Evolutionary conservation across 1,139 yeast species (phyloP), one percentile per base, ranked within the genome.

Genomic region (Suhomyces guaymorum): DNA sequence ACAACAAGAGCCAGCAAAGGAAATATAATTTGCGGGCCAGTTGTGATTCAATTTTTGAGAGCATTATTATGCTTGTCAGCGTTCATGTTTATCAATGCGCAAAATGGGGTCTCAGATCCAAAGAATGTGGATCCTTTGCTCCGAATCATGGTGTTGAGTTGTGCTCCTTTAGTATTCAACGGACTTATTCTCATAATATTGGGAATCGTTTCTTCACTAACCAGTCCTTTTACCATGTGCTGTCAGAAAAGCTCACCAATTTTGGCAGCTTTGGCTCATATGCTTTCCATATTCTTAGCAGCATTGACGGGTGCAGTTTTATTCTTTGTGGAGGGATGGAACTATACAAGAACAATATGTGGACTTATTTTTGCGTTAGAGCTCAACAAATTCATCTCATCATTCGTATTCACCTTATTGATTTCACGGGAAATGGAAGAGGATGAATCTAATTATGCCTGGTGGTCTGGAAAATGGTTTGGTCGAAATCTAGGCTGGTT

Each of bases 391-490:
- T 51, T 74, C 5, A n/a, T 82, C 1, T 70, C 76, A 15, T 51
- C 47, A 21, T 26, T 51, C 38, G 72, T 78, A 27, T 44, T 71
- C 1, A 44, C 75, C 1, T 64, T 77, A 9, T 12, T 23, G 4
- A 47, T 75, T 4, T 70, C 90, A 1, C 66, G 82, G 39, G 95
- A 87, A 50, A 61, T 75, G 41, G 70, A 67, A 27, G 75, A 71
- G 40, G 80, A 76, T 41, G 61, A 62, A 24, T 55, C 83, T 2
- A 84, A 83, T 49, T 53, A 71, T 17, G 81, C 90, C 0, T 88
- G 96, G 95, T 88, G 96, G 96, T 75, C 87, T 0, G 96, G 95
- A 0, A 71, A 68, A 32, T 87, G 96, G 96, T 53, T 71, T 26
- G 63, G 61, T 9, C 70, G 75, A n/a, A 78, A 75, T 1, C 59